These are phyloP conservation scores for Allodekkera sacchari DNA, from an alignment of 805 yeast genomes.

Conservation along the genomic window DNA sequence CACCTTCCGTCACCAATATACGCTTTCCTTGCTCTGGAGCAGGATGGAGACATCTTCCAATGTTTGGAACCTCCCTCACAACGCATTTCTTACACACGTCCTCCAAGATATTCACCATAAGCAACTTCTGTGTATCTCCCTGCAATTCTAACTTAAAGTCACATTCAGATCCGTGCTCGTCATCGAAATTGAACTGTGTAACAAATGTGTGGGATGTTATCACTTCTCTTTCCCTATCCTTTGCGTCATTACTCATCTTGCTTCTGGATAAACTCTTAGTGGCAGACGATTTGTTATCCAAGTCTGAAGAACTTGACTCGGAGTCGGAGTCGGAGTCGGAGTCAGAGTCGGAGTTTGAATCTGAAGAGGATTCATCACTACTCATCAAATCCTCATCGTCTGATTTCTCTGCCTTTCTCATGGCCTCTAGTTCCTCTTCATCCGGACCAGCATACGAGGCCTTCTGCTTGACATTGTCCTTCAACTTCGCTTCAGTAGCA, in stretches of 20 bases:
- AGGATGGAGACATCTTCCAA: slow-evolving; percentile 91
- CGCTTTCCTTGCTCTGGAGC: slow-evolving; percentile 62
- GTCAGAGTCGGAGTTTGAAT: slow-evolving; percentile 37
- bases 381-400: too few species aligned
- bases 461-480: slow-evolving; percentile 67
- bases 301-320: slow-evolving; percentile 32
- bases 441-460: slow-evolving; percentile 93
- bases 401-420: slow-evolving; percentile 75
- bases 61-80: slow-evolving; percentile 83
- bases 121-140: slow-evolving; percentile 80
- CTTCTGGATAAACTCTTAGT: slow-evolving; percentile 9
- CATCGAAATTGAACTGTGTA: slow-evolving; percentile 83
- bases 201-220: slow-evolving; percentile 65
- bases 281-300: slow-evolving; percentile 17
- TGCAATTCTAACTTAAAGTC: slow-evolving; percentile 77
- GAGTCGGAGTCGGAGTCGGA: slow-evolving; percentile 34
- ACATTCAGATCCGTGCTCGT: slow-evolving; percentile 84
- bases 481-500: slow-evolving; percentile 56
- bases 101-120: slow-evolving; percentile 96
- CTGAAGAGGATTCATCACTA: too few species aligned
- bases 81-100: slow-evolving; percentile 83
- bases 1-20: slow-evolving; percentile 91
- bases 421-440: slow-evolving; percentile 87
- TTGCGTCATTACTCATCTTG: slow-evolving; percentile 51
- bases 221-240: slow-evolving; percentile 80